A percentile compares a stretch with the other conserved stretches of the same genome.
Evolutionary conservation across 129 eudicot species (phyloP).

Genomic region (Saussurea involucrata): DNA sequence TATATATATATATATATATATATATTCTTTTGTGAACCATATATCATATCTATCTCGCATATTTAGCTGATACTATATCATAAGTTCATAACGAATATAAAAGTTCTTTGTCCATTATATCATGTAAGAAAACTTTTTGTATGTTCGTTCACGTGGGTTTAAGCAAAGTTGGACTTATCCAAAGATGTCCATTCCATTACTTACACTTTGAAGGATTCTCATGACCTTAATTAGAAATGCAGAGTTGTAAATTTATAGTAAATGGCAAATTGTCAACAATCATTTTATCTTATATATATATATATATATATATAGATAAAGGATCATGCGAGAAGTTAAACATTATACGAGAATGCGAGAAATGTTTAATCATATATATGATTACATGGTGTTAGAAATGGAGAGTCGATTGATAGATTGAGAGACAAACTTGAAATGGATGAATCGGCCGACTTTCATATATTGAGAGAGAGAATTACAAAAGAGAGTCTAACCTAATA

Average conservation of each 20-base stretch:
- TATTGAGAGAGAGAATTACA: too few relatives aligned
- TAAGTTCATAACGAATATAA: slow-evolving; percentile 1
- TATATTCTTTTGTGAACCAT: too few relatives aligned
- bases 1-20: too few relatives aligned
- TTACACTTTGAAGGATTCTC: background rate
- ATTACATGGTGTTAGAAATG: too few relatives aligned
- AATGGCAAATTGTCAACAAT: background rate
- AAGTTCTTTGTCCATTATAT: slow-evolving; percentile 8
- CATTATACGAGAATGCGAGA: too few relatives aligned
- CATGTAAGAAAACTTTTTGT: background rate
- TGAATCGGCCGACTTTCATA: too few relatives aligned
- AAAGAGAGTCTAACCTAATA: too few relatives aligned
- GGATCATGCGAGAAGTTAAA: too few relatives aligned
- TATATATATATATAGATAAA: too few relatives aligned
- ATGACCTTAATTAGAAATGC: background rate
- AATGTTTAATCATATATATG: too few relatives aligned
- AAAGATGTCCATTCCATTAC: slow-evolving; percentile 14
- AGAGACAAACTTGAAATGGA: too few relatives aligned
- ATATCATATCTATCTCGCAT: background rate
- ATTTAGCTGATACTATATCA: background rate
- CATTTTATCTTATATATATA: background rate
- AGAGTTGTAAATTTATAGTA: background rate
- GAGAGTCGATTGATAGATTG: too few relatives aligned
- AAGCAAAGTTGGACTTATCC: slow-evolving; percentile 29
- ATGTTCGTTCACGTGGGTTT: slow-evolving; percentile 18